These are phyloP conservation scores for Aegilops sharonensis DNA, from an alignment of 176 grass and related monocot genomes.

Conservation along the genomic window DNA sequence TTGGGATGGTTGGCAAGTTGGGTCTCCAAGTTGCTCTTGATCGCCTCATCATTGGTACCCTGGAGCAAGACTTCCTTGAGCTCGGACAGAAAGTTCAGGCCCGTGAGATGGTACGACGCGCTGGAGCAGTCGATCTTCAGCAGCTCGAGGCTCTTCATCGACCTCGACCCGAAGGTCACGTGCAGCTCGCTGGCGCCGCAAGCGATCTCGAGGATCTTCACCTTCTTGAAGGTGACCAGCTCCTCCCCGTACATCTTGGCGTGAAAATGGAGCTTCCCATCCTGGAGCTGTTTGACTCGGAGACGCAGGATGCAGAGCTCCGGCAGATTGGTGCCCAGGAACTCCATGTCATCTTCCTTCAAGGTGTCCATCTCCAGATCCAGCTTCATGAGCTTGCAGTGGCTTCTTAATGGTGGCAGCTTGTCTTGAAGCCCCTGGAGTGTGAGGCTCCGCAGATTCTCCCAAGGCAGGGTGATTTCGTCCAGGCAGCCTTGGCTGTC, in stretches of 20 bases:
- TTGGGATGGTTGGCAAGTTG: background rate
- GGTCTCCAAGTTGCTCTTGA: no score
- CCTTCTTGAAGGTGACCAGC: background rate
- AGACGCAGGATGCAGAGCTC: background rate
- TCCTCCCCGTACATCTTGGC: background rate
- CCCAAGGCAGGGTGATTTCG: background rate
- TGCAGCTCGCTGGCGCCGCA: background rate
- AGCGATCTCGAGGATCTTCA: background rate
- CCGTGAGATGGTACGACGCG: no score
- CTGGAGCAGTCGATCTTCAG: background rate
- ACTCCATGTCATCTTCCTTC: background rate
- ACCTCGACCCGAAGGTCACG: background rate
- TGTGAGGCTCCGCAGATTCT: slow-evolving; percentile 14
- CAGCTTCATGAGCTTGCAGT: background rate
- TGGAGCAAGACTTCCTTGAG: no score
- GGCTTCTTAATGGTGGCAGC: background rate
- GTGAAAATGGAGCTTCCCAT: background rate
- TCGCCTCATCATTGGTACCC: no score
- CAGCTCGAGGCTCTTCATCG: background rate
- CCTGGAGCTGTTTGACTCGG: background rate
- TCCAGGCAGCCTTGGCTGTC: slow-evolving; percentile 2
- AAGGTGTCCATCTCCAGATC: background rate
- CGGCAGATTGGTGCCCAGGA: background rate
- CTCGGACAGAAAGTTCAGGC: background rate
- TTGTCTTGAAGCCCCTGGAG: background rate